These are phyloP conservation scores for Boletus reticuloceps DNA, from an alignment of 768 basidiomycete genomes.

Conservation along the genomic window DNA sequence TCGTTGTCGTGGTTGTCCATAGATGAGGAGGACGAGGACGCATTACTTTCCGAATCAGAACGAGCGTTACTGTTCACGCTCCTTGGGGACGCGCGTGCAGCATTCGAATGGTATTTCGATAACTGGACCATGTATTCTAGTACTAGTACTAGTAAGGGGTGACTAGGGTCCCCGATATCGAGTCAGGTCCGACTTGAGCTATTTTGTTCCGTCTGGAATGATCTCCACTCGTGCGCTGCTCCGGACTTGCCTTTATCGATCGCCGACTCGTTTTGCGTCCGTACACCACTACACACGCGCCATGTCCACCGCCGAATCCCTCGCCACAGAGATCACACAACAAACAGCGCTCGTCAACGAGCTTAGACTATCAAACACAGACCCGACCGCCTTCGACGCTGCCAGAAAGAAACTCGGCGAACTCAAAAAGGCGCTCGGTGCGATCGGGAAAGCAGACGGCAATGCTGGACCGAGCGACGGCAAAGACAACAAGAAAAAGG, in stretches of 20 bases:
- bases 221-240: slow-evolving; percentile 12
- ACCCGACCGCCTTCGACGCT: slow-evolving; percentile 50
- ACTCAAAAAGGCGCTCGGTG: slow-evolving; percentile 55
- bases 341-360: slow-evolving; percentile 61
- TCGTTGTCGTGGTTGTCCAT: slow-evolving; percentile 7
- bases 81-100: slow-evolving; percentile 20
- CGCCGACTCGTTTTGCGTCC: slow-evolving; percentile 12
- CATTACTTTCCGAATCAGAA: slow-evolving; percentile 6
- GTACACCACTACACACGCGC: slow-evolving; percentile 17
- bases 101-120: slow-evolving; percentile 21
- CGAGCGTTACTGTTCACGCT: slow-evolving; percentile 12
- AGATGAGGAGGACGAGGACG: slow-evolving; percentile 1
- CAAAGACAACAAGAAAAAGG: slow-evolving; percentile 61
- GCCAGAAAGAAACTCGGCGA: slow-evolving; percentile 70
- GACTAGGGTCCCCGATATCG: slow-evolving; percentile 22
- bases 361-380: slow-evolving; percentile 55
- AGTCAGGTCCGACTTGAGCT: slow-evolving; percentile 13
- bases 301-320: slow-evolving; percentile 43
- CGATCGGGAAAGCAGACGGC: slow-evolving; percentile 34
- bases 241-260: slow-evolving; percentile 36
- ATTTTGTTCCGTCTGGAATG: slow-evolving; percentile 16
- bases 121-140: slow-evolving; percentile 10
- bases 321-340: slow-evolving; percentile 53
- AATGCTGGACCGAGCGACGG: slow-evolving; percentile 35
- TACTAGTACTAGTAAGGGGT: slow-evolving; percentile 9